Evolutionary conservation across 1,284 basidiomycete genomes (phyloP).

Genomic region (Leucoagaricus sp.): DNA sequence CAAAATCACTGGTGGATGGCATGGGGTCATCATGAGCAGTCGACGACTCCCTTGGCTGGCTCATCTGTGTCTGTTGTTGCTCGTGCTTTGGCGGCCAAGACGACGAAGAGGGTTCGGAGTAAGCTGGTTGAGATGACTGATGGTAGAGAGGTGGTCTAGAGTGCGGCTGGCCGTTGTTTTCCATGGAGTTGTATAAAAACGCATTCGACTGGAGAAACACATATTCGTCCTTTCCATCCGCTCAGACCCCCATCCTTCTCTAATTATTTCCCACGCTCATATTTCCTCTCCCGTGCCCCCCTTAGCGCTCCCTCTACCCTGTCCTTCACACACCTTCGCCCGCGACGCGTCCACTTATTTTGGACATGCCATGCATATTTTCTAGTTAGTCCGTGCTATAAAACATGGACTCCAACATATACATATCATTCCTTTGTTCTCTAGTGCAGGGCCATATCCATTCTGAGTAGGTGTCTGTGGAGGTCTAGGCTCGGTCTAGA

Average conservation of each 20-base stretch:
- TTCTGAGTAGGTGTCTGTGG: background rate
- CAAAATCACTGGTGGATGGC: constrained; percentile 87
- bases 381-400: background rate
- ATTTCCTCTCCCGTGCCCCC: background rate
- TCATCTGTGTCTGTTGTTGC: background rate
- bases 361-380: background rate
- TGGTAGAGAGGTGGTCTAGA: constrained; percentile 2
- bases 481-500: background rate
- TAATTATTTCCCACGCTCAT: constrained; percentile 14
- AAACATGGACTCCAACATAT: background rate
- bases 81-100: constrained; percentile 2
- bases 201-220: background rate
- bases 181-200: constrained; percentile 9
- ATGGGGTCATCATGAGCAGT: constrained; percentile 49
- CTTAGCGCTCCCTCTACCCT: background rate
- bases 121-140: background rate
- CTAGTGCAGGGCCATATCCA: background rate
- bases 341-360: background rate
- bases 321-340: background rate
- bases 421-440: no score
- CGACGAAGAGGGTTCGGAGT: background rate
- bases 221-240: background rate
- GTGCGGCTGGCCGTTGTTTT: background rate
- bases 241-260: background rate
- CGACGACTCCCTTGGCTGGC: constrained; percentile 2